Base-by-base conservation (phyloP, 176 grass and related monocot species). In the Rhynchospora breviuscula region DNA sequence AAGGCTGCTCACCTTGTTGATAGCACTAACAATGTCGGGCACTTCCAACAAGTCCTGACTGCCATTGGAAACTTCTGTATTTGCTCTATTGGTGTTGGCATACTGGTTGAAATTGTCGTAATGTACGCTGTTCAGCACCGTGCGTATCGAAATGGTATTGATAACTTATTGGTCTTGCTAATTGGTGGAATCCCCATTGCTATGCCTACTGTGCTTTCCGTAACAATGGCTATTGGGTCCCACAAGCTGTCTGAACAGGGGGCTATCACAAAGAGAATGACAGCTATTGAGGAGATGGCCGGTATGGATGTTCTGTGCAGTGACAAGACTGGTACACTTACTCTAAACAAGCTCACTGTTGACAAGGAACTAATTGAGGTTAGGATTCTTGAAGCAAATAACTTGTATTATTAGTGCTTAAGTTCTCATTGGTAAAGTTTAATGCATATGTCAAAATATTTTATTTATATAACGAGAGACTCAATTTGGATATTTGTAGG, bases 1-100 rank as follows among this genome's bases (percentile, higher is more conserved):
- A 97, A 97, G 87, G 92, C 95, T 0, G 95, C 95, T 75, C 95
- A 97, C 90, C 90, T 97, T 26, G 95, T 97, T 35, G 95, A 98
- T 78, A 98, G 95, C 90, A 98, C 95, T 84, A 98, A 98, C 90
- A 92, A 97, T 40, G 92, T 94, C 0, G 92, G 95, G 0, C 95
- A 97, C 73, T 97, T 97, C 88, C 95, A 97, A 85, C 85, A 87
- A 84, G 95, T 98, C 64, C 90, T 98, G 52, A 94, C 92, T 4
- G 88, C 95, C 87, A 98, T 98, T 65, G 95, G 95, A 29, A 98
- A 98, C 87, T 97, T 97, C 87, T 94, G 92, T 85, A 98, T 98
- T 80, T 87, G 91, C 81, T 98, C 95, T 35, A 98, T 98, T 79
- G 92, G 69, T 7, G 73, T 82, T 1, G 95, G 95, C n/a, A 94